A percentile compares a stretch with the other conserved stretches of the same genome.
phyloP scores from a whole-genome alignment of 164 flowering plant genomes.

The Macadamia integrifolia region DNA sequence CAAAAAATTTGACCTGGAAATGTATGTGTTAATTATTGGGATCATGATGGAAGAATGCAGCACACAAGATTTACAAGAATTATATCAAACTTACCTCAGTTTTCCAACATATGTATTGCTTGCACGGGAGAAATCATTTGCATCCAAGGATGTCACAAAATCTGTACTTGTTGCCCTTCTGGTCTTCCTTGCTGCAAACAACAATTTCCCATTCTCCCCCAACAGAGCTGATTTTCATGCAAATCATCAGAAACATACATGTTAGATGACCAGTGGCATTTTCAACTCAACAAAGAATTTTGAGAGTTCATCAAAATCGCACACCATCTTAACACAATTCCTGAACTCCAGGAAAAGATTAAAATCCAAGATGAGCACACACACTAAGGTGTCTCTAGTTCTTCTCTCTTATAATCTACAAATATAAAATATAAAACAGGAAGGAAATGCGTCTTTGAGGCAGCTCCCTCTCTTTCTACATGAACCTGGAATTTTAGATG shows the following conservation, averaged over 20 bases:
- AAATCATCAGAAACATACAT: neutral
- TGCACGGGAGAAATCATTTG: conserved; percentile 60
- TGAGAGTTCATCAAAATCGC: no score
- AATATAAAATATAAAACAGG: no score
- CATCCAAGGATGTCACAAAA: conserved; percentile 56
- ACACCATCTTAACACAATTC: no score
- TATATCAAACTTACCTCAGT: conserved; percentile 40
- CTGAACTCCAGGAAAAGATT: no score
- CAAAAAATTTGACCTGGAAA: conserved; percentile 79
- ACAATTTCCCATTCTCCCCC: conserved; percentile 46
- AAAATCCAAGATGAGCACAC: no score
- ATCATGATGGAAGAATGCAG: conserved; percentile 1
- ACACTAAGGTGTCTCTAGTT: no score
- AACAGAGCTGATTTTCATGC: conserved; percentile 19
- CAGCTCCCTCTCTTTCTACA: no score
- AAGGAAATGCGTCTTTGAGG: no score
- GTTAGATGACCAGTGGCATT: neutral
- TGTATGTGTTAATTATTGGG: neutral
- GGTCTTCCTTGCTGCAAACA: conserved; percentile 69
- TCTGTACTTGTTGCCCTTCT: conserved; percentile 59
- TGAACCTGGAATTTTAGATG: no score
- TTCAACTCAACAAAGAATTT: no score
- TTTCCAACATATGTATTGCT: conserved; percentile 61
- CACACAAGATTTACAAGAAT: neutral
- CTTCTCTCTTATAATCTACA: no score